These are phyloP conservation scores for Boletus pseudo-olivaceus DNA, from an alignment of 768 basidiomycete genomes.

Conservation along the genomic window DNA sequence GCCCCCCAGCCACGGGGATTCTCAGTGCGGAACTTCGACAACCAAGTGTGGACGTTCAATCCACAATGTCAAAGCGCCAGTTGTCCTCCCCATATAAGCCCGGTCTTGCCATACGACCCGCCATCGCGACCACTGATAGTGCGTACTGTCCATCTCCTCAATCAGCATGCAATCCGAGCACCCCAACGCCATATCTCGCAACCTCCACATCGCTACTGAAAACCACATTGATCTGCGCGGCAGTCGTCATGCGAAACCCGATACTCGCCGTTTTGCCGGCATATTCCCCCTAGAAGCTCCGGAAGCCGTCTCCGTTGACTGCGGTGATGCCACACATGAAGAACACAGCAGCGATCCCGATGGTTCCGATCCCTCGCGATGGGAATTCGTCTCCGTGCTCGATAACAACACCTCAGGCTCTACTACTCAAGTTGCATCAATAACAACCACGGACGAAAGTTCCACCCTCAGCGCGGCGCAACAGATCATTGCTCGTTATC, in stretches of 20 bases:
- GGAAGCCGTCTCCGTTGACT: conserved; percentile 2
- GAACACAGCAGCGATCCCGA: conserved; percentile 9
- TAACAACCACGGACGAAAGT: neutral
- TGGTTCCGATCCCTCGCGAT: conserved; percentile 2
- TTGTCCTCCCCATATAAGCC: conserved; percentile 19
- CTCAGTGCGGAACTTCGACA: conserved; percentile 15
- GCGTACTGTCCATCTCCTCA: neutral
- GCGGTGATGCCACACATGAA: conserved; percentile 9
- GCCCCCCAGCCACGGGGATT: conserved; percentile 13
- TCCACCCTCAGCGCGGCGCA: conserved; percentile 22
- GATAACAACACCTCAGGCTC: neutral
- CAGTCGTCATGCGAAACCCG: neutral
- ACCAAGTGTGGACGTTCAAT: conserved; percentile 19
- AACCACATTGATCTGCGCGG: neutral
- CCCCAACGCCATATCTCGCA: conserved; percentile 1
- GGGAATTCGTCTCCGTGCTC: conserved; percentile 4
- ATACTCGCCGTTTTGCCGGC: conserved; percentile 28
- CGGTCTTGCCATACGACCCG: neutral
- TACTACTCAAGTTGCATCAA: neutral
- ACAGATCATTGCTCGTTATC: conserved; percentile 18
- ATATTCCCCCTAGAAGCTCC: conserved; percentile 17
- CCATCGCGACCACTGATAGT: conserved; percentile 4
- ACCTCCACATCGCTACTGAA: conserved; percentile 1
- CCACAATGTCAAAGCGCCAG: conserved; percentile 26
- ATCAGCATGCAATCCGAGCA: conserved; percentile 10